phyloP scores from a whole-genome alignment of 2,329 filamentous ascomycete genomes.

The Venturia carpophila region DNA sequence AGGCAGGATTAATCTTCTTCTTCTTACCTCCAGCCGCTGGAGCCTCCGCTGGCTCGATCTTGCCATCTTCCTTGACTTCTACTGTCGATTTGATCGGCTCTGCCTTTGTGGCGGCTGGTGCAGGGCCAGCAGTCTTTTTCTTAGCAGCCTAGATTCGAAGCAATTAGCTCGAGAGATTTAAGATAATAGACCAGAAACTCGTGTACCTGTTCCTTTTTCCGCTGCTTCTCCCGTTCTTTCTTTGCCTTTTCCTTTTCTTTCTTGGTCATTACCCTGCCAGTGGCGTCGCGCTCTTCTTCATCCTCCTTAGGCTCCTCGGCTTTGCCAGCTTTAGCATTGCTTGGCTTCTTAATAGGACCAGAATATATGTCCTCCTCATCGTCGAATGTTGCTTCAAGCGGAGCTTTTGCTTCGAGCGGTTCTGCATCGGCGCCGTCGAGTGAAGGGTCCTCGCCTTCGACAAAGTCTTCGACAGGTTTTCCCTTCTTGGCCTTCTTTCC shows the following conservation, averaged over 20 bases:
- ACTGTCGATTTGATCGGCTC: slow-evolving; percentile 37
- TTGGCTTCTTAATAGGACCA: slow-evolving; percentile 63
- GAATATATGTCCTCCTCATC: slow-evolving; percentile 81
- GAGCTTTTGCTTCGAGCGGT: slow-evolving; percentile 54
- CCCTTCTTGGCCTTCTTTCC: slow-evolving; percentile 87
- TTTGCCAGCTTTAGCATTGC: slow-evolving; percentile 34
- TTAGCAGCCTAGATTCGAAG: slow-evolving; percentile 41
- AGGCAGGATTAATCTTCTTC: slow-evolving; percentile 77
- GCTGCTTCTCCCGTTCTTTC: slow-evolving; percentile 96
- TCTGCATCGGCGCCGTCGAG: slow-evolving; percentile 35
- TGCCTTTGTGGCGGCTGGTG: slow-evolving; percentile 36
- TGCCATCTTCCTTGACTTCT: slow-evolving; percentile 33
- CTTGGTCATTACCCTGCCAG: slow-evolving; percentile 78
- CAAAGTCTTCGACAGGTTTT: slow-evolving; percentile 61
- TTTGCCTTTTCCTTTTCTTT: slow-evolving; percentile 97
- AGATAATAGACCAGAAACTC: not conserved
- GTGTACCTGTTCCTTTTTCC: slow-evolving; percentile 91
- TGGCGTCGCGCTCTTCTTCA: slow-evolving; percentile 47
- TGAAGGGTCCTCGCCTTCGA: slow-evolving; percentile 56
- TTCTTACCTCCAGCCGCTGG: slow-evolving; percentile 55
- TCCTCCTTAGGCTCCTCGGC: slow-evolving; percentile 36
- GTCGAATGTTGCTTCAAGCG: slow-evolving; percentile 63
- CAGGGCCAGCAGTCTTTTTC: slow-evolving; percentile 49
- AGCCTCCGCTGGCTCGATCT: slow-evolving; percentile 29
- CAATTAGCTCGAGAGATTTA: not conserved